A percentile compares a stretch with the other conserved stretches of the same genome.
Evolutionary conservation across 257 asterid genomes (phyloP).

Genomic region (Henckelia pumila): DNA sequence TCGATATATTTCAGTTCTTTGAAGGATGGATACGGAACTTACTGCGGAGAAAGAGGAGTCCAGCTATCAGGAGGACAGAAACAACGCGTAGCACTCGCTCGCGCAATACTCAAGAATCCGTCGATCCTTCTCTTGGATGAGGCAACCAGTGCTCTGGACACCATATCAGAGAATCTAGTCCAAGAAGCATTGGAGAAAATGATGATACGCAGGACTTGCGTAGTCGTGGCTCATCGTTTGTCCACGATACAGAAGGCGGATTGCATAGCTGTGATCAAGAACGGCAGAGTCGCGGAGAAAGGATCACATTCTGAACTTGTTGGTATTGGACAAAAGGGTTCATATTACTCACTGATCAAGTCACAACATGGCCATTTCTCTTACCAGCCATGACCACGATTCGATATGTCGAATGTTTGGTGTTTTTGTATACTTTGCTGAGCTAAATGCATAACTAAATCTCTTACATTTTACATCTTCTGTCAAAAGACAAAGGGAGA

Average conservation of each 20-base stretch:
- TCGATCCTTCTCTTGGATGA: conserved; percentile 50
- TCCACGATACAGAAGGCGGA: conserved; percentile 50
- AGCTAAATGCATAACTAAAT: background rate
- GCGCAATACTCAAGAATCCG: conserved; percentile 47
- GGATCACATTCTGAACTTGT: conserved; percentile 44
- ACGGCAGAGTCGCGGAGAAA: conserved; percentile 46
- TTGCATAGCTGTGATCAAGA: conserved; percentile 36
- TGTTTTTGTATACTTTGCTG: background rate
- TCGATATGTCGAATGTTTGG: background rate
- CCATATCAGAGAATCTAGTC: conserved; percentile 42
- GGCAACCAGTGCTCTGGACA: conserved; percentile 56
- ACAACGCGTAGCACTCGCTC: conserved; percentile 54
- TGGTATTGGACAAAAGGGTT: conserved; percentile 39
- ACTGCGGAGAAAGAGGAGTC: conserved; percentile 53
- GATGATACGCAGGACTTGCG: conserved; percentile 53
- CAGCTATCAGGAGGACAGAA: conserved; percentile 65
- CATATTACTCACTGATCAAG: conserved; percentile 39
- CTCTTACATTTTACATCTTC: background rate
- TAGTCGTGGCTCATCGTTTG: conserved; percentile 47
- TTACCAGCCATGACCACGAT: background rate
- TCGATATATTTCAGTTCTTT: conserved; percentile 29
- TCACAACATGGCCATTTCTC: conserved; percentile 32
- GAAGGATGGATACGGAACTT: conserved; percentile 52
- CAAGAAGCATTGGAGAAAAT: conserved; percentile 53
- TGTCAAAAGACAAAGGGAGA: background rate